phyloP scores from a whole-genome alignment of 352 stramenopile genomes.

The Globisporangium alternatum region DNA sequence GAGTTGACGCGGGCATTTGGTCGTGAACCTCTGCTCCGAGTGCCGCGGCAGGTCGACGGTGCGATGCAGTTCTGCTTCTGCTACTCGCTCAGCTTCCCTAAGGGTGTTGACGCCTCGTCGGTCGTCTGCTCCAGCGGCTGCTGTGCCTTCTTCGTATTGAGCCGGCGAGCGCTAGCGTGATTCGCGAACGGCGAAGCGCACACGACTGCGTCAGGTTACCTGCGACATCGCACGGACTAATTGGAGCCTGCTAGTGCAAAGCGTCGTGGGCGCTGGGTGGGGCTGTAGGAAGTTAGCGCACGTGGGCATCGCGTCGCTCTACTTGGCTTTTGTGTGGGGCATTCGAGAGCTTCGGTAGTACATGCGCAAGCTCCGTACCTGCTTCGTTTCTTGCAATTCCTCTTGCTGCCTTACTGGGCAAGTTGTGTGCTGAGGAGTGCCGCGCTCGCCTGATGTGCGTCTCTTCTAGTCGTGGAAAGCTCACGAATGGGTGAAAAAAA shows the following conservation, averaged over 20 bases:
- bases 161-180: constrained; percentile 86
- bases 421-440: too few species aligned
- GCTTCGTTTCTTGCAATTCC: too few species aligned
- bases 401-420: too few species aligned
- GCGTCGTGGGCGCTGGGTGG: not conserved
- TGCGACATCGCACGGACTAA: constrained; percentile 27
- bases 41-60: too few species aligned
- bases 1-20: constrained; percentile 72
- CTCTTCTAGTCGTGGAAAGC: too few species aligned
- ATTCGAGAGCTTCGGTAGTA: too few species aligned
- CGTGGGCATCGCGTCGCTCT: too few species aligned
- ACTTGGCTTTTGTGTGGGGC: too few species aligned
- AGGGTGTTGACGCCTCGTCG: constrained; percentile 19
- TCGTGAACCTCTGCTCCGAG: constrained; percentile 81
- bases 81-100: constrained; percentile 49
- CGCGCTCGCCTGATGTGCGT: too few species aligned
- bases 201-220: constrained; percentile 88
- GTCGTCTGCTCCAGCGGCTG: constrained; percentile 23
- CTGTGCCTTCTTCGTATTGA: constrained; percentile 15
- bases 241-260: too few species aligned
- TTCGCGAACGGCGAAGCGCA: constrained; percentile 94
- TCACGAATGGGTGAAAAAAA: not conserved
- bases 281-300: not conserved
- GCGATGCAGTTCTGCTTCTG: constrained; percentile 93
- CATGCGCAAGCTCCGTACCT: too few species aligned